Base-by-base conservation (phyloP, 1,284 basidiomycete genomes). In the Ustilago cynodontis region DNA sequence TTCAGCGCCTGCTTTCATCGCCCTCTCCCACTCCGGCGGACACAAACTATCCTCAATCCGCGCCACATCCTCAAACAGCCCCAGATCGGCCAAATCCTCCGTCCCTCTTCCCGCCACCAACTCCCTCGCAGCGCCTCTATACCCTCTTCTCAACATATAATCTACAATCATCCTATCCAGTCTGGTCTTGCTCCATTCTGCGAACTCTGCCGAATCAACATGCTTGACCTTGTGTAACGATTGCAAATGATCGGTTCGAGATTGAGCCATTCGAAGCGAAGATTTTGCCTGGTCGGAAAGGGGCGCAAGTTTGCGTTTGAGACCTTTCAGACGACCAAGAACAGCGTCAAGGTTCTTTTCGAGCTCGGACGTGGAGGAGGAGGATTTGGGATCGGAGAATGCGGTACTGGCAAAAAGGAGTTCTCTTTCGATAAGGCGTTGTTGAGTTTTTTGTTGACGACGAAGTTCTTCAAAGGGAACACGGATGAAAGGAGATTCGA, bases 131-230 rank as follows among this genome's bases (percentile, higher is more conserved):
- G 72, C 60, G 8, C 59, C 11, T 3, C 67, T 47, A 20, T 70
- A 79, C 1, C 92, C 92, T 50, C 89, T 88, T 29, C 95, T 88
- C 45, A 98, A 88, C 51, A 93, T 90, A 91, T 95, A 96, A 86
- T 99, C 96, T 1, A 94, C 92, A 29, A 99, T 88, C 91, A 95
- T 97, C 70, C 96, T 88, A 82, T 95, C 92, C 10, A 98, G 88
- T 31, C 94, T 88, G 43, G 89, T 91, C 76, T 93, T 91, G 18
- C 91, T 90, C 93, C 93, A 96, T 7, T 77, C 60, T 10, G 59
- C 24, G 33, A 82, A 80, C 2, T 71, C 73, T 14, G 54, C 9
- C 18, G 41, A 50, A 20, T 79, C 65, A 13, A 66, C 45, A 39
- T 59, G 14, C 31, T 13, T 24, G 22, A 81, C 63, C 16, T 60